Evolutionary conservation across 768 basidiomycete species (phyloP), one percentile per base, ranked within the genome.

Genomic region (Naganishia vishniacii): DNA sequence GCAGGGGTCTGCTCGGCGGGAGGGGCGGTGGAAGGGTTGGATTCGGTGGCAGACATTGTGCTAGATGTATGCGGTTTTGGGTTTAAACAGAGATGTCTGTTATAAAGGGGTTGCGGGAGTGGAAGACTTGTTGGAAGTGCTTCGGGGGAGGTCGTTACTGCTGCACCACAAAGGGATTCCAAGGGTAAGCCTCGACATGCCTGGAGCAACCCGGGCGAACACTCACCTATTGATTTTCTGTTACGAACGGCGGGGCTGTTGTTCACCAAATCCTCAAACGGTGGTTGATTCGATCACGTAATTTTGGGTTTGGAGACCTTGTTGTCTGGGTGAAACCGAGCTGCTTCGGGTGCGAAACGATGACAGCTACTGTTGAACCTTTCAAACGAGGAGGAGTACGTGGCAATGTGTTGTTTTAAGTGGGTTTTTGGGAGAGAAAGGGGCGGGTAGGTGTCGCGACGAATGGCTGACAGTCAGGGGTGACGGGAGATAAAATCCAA

Each of bases 1-100:
- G 75, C 67, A 41, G 72, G 63, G 25, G 72, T 56, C 4, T 62
- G 31, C 53, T 56, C 53, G 45, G 60, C 51, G 23, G 48, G 59
- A 49, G 63, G 29, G 59, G 29, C 26, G 49, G 68, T 40, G 16
- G 59, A 45, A 34, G 51, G 11, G 51, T 32, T 41, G 59, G 59
- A 41, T 44, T 44, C 59, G 59, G 51, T 20, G 9, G 59, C 42
- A 47, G 59, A 44, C 59, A 47, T 44, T 28, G 23, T 34, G 51
- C 15, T 46, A 28, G 47, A 48, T 56, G 53, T 56, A 20, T 56
- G 53, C 53, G 31, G 32, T 56, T 56, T 56, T 56, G 53, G 8
- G 8, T n/a, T 40, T 51, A 51, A 32, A 51, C 49, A 32, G 53
- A 7, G 53, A 20, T 9, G 53, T 56, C 53, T 56, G 32, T 56